phyloP scores from a whole-genome alignment of 306 rosid genomes.

The Cucurbita pepo region DNA sequence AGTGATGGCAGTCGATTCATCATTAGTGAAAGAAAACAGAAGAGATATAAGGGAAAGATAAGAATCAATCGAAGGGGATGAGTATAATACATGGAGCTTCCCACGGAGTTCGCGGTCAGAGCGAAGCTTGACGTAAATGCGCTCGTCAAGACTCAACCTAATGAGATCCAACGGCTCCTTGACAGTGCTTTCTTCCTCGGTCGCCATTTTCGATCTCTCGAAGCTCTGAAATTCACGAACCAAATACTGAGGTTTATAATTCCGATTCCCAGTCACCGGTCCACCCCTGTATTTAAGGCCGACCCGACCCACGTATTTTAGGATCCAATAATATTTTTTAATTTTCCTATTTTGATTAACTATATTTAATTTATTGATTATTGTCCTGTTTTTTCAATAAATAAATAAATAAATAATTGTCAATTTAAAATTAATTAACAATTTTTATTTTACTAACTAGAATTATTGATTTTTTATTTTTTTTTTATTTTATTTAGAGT shows the following conservation, averaged over 20 bases:
- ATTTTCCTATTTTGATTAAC: too few species aligned
- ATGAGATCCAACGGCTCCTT: constrained; percentile 99
- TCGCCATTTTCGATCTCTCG: constrained; percentile 27
- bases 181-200: constrained; percentile 94
- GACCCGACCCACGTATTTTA: neutral
- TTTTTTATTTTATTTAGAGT: too few species aligned
- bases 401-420: too few species aligned
- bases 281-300: neutral
- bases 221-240: neutral
- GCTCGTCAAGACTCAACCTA: constrained; percentile 93
- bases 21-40: neutral
- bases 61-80: neutral
- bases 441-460: too few species aligned
- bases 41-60: neutral
- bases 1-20: neutral
- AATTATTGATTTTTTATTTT: too few species aligned
- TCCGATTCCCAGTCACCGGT: neutral
- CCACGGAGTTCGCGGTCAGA: constrained; percentile 97
- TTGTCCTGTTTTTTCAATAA: too few species aligned
- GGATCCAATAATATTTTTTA: neutral
- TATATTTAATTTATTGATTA: too few species aligned
- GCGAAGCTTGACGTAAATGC: constrained; percentile 95
- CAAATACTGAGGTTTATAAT: neutral
- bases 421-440: too few species aligned
- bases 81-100: constrained; percentile 59